Base-by-base conservation (phyloP, 208 protist genomes). In the Wallacemonas collosoma region DNA sequence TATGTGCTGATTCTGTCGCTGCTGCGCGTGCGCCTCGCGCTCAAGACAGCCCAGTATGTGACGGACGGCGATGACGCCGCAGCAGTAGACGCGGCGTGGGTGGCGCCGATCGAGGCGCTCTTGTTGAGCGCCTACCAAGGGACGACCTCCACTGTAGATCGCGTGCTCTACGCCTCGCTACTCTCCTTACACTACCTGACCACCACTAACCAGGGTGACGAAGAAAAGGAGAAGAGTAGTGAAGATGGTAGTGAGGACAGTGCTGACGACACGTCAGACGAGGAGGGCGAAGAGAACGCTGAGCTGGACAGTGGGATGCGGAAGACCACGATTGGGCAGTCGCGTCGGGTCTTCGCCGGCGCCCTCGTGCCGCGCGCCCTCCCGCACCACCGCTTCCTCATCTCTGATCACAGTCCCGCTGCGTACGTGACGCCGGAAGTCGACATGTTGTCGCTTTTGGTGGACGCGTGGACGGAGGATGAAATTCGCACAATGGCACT, bases 371-470 rank as follows among this genome's bases (percentile, higher is more conserved):
- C 86, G 4, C 38, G 54, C 7, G 68, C 74, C 9, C 51, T 96
- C 5, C 68, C 79, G 69, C 63, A 78, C 44, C 69, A 78, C 8
- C 91, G 91, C 50, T 96, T 86, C 67, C 79, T 91, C 67, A 83
- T 94, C 9, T 77, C 71, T 47, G 75, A 83, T 14, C 86, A 93
- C 75, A 76, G 78, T 47, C 72, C 80, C 41, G 76, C 75, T 9
- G 67, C 79, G 3, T 50, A 86, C 60, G 58, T 86, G n/a, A 91
- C 87, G 0, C 83, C 85, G 1, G 89, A 97, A 72, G 81, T 87
- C 17, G 87, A 95, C 68, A 92, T 97, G 87, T 76, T 97, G 1
- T 80, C 88, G 38, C 82, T 88, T 51, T 61, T 95, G 44, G 79
- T 89, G 7, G 93, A 94, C 68, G 77, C 80, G 9, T 87, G 86